A percentile compares a stretch with the other conserved stretches of the same genome.
Conservation (phyloP, 2,329 filamentous ascomycete genomes). For the Exophiala xenobiotica region DNA sequence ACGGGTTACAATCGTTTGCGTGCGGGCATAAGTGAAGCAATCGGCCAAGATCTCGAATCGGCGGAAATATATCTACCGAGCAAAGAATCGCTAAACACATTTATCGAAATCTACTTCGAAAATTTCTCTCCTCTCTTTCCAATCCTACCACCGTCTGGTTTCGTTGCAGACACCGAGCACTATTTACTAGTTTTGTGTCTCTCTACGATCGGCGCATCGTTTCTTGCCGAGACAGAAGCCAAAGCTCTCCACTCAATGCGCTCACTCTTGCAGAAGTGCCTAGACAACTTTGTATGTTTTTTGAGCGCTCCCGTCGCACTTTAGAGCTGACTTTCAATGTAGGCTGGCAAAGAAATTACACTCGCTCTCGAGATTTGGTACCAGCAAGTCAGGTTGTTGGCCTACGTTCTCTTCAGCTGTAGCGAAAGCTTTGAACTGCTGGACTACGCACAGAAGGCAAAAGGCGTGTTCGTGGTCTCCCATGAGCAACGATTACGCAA, state of each 20-base stretch:
- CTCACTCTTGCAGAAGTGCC: background rate
- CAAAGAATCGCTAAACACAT: background rate
- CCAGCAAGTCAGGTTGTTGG: slow-evolving; percentile 3
- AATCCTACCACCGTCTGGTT: background rate
- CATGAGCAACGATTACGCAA: slow-evolving; percentile 4
- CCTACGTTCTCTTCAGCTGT: slow-evolving; percentile 2
- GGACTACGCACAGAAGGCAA: slow-evolving; percentile 5
- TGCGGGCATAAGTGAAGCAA: background rate
- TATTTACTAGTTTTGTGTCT: slow-evolving; percentile 2
- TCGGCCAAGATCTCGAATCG: background rate
- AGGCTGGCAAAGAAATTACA: too few species aligned
- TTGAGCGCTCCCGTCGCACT: too few species aligned
- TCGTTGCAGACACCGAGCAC: slow-evolving; percentile 1
- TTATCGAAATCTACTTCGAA: background rate
- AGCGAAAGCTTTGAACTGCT: slow-evolving; percentile 1
- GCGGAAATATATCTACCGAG: background rate
- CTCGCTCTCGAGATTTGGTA: slow-evolving; percentile 4
- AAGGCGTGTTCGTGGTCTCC: slow-evolving; percentile 1
- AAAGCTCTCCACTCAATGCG: background rate
- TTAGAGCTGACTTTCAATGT: too few species aligned
- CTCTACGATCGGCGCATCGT: slow-evolving; percentile 2
- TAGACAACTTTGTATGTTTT: background rate
- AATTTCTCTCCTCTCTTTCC: slow-evolving; percentile 5
- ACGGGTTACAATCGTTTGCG: slow-evolving; percentile 2
- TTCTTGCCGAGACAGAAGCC: background rate